Base-by-base conservation (phyloP, 345 rosid species). In the Heritiera littoralis region DNA sequence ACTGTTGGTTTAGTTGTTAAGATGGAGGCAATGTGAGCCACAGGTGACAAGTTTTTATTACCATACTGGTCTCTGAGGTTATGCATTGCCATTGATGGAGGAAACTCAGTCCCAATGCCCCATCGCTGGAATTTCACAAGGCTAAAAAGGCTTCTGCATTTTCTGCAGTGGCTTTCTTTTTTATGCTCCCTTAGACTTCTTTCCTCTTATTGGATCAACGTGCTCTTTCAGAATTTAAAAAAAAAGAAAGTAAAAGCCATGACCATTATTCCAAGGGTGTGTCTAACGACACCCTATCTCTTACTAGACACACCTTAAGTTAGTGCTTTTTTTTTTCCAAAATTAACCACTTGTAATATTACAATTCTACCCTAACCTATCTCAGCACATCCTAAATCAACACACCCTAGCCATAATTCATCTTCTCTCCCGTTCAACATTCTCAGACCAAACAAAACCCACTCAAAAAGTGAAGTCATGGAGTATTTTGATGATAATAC, bases 21-120 rank as follows among this genome's bases (percentile, higher is more conserved):
- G 48, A 56, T 73, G 45, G 66, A 71, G 72, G n/a, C 72, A 4
- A 68, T 20, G 54, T 49, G 28, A 68, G 35, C 15, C 56, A 48
- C 15, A 2, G 17, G 74, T 70, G 20, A 48, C 56, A 46, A 41
- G 18, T 9, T 43, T 18, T 18, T 18, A 9, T 41, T 41, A 18
- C 23, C 51, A 41, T 17, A 40, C 13, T 12, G 17, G 69, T 58
- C 45, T 35, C 35, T 15, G 4, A 14, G 7, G 7, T 17, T 40
- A 1, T 3, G 12, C 45, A 14, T 66, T 41, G 49, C 38, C 38
- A 35, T 35, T 35, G 28, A 40, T 40, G 45, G 73, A 20, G 73
- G 73, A 23, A 69, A 67, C 14, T n/a, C 8, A 43, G 13, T 14
- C 40, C n/a, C 12, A 11, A n/a, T 49, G 52, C n/a, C 48, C 74